These are phyloP conservation scores for Cyclotella atomus DNA, from an alignment of 108 stramenopile species.

Conservation along the genomic window DNA sequence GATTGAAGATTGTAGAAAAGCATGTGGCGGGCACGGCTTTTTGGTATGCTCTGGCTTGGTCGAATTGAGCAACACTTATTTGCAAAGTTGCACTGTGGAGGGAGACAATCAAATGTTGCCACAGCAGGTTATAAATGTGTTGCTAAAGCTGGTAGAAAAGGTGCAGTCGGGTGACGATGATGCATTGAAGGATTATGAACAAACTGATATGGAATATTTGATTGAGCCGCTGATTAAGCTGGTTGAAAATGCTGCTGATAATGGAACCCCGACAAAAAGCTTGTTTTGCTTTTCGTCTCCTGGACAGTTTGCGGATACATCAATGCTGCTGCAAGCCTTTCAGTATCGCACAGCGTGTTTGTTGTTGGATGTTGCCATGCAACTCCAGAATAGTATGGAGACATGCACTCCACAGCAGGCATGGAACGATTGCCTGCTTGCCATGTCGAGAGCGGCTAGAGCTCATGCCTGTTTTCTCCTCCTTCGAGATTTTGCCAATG, in stretches of 20 bases:
- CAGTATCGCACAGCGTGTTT: constrained; percentile 79
- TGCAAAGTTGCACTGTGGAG: constrained; percentile 93
- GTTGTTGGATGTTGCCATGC: constrained; percentile 66
- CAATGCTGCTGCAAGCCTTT: constrained; percentile 61
- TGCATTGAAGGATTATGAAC: constrained; percentile 37
- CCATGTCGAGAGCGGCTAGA: constrained; percentile 76
- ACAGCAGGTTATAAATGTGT: constrained; percentile 87
- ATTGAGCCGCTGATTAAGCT: constrained; percentile 33
- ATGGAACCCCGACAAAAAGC: constrained; percentile 25
- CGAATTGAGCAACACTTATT: constrained; percentile 88
- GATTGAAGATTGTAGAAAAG: constrained; percentile 94
- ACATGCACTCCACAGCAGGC: constrained; percentile 61
- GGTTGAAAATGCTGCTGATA: constrained; percentile 15
- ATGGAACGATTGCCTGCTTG: constrained; percentile 84
- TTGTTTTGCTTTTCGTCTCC: constrained; percentile 36
- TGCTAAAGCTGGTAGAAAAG: constrained; percentile 81
- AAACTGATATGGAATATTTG: constrained; percentile 51
- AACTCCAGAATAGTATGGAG: constrained; percentile 56
- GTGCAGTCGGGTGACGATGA: constrained; percentile 42
- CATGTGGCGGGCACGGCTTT: constrained; percentile 96
- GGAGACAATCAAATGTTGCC: constrained; percentile 95
- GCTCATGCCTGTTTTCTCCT: constrained; percentile 82
- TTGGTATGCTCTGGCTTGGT: constrained; percentile 90
- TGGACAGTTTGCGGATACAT: constrained; percentile 36
- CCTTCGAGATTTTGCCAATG: constrained; percentile 68